Base-by-base conservation (phyloP, 1,284 basidiomycete species). In the Takashimella koratensis region DNA sequence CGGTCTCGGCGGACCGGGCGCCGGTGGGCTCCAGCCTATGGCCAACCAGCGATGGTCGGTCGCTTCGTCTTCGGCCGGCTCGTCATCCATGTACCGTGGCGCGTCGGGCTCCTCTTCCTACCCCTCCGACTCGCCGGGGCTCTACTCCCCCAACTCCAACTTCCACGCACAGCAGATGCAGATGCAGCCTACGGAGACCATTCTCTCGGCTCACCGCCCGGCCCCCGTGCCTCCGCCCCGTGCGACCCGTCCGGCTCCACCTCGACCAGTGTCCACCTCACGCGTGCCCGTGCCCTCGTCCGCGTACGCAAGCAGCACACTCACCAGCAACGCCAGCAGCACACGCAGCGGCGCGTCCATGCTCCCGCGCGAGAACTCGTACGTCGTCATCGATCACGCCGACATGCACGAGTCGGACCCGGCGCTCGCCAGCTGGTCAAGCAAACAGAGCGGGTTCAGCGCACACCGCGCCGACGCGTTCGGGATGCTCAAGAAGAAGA, bases 401-500 rank as follows among this genome's bases (percentile, higher is more conserved):
- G 67, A 67, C 43, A 57, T 60, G 47, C 59, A 63, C 13, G 55
- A 57, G 12, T 55, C 51, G 11, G 63, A 64, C 47, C 47, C 56
- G 20, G 59, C 55, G 16, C 53, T 59, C 12, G 56, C 47, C 20
- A 62, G 60, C 5, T 71, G 67, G 64, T 61, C 60, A 12, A 67
- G 63, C 45, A 68, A 66, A 43, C 60, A 16, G 51, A 39, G 11
- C 45, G 61, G 59, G 3, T 64, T 66, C 53, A 45, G 51, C 27
- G 55, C 63, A 4, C 64, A 64, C 27, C 53, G 69, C 23, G 58
- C 67, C 43, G 73, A 75, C 52, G 69, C 64, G 21, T 73, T 75
- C 42, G 68, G 70, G 24, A 71, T 66, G 62, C 59, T 76, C 46
- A 72, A 70, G 62, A 71, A 68, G 62, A 69, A 69, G 55, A 74